These are phyloP conservation scores for Ustanciosporium gigantosporum DNA, from an alignment of 1,284 basidiomycete species.

Conservation along the genomic window DNA sequence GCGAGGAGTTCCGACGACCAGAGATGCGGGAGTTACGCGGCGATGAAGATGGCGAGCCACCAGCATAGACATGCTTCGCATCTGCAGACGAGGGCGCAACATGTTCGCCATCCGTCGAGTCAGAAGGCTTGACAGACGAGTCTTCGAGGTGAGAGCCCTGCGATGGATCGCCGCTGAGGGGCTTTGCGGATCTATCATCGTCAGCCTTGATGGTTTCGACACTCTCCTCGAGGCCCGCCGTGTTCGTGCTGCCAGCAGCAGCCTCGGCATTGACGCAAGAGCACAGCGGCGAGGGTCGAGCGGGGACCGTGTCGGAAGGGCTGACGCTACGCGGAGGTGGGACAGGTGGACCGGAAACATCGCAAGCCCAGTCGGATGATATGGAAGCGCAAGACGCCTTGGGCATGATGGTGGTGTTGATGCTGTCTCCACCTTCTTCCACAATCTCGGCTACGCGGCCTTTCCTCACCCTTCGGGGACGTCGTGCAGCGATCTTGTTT, in stretches of 20 bases:
- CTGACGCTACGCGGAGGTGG: slow-evolving; percentile 39
- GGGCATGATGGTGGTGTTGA: slow-evolving; percentile 42
- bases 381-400: slow-evolving; percentile 10
- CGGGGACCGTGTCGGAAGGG: slow-evolving; percentile 52
- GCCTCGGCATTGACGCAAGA: slow-evolving; percentile 36
- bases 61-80: too few relatives aligned
- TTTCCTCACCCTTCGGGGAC: slow-evolving; percentile 38
- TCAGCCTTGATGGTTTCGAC: slow-evolving; percentile 36
- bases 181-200: not conserved
- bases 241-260: not conserved
- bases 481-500: slow-evolving; percentile 37
- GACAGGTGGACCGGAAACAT: slow-evolving; percentile 42
- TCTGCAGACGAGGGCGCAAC: too few relatives aligned
- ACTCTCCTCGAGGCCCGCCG: slow-evolving; percentile 26
- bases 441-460: slow-evolving; percentile 54
- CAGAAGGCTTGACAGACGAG: too few relatives aligned
- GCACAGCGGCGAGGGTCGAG: slow-evolving; percentile 52
- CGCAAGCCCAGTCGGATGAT: slow-evolving; percentile 33
- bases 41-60: slow-evolving; percentile 16
- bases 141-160: too few relatives aligned
- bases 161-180: not conserved
- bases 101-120: not conserved
- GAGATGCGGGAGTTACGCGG: slow-evolving; percentile 15
- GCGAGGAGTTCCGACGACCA: slow-evolving; percentile 42
- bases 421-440: slow-evolving; percentile 46